Conservation (phyloP, 805 yeast species). For the Wickerhamomyces rabaulensis region DNA sequence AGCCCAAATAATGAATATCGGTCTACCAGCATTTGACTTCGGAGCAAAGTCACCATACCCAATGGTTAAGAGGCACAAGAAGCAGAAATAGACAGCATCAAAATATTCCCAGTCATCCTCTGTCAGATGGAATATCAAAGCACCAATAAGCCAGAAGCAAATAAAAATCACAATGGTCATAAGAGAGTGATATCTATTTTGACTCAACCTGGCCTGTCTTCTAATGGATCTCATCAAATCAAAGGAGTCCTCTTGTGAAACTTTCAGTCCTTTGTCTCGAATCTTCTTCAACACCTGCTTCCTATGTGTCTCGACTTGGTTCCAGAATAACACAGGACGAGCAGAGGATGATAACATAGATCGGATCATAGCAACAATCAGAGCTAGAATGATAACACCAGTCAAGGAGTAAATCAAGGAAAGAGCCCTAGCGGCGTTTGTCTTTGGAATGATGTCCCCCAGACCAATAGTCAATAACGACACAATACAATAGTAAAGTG, state of each 20-base stretch:
- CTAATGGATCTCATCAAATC: conserved; percentile 50
- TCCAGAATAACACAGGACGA: conserved; percentile 62
- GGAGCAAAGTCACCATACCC: conserved; percentile 84
- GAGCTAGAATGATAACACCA: conserved; percentile 71
- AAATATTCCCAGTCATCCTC: conserved; percentile 70
- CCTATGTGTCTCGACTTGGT: conserved; percentile 52
- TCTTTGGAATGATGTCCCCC: conserved; percentile 63
- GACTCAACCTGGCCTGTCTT: conserved; percentile 32
- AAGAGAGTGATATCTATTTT: conserved; percentile 34
- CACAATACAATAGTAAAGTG: conserved; percentile 67
- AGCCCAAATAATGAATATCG: conserved; percentile 78
- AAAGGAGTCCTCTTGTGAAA: conserved; percentile 46
- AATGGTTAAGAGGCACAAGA: conserved; percentile 69
- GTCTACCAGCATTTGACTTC: conserved; percentile 53
- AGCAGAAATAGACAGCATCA: conserved; percentile 68
- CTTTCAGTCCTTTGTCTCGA: conserved; percentile 9
- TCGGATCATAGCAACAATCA: conserved; percentile 66
- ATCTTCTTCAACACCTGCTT: conserved; percentile 23
- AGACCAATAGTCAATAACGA: conserved; percentile 76
- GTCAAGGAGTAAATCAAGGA: conserved; percentile 57
- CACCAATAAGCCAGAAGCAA: conserved; percentile 70
- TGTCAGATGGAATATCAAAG: conserved; percentile 48
- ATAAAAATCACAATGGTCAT: conserved; percentile 41
- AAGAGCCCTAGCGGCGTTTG: conserved; percentile 51
- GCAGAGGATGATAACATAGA: conserved; percentile 57